Conservation (phyloP, 179 eudicot species). For the Amaranthus tricolor region DNA sequence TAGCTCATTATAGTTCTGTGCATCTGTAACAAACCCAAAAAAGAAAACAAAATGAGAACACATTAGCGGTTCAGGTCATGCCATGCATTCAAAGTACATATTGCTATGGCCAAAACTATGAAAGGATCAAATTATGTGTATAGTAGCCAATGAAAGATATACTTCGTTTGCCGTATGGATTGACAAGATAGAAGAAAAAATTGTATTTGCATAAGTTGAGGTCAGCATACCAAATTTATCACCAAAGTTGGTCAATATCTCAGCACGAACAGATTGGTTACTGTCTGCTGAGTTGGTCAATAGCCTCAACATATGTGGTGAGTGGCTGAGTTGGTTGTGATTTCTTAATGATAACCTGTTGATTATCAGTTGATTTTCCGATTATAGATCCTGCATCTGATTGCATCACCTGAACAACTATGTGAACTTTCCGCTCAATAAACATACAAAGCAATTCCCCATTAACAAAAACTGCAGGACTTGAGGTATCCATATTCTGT, state of each 20-base stretch:
- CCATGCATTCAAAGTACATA: no score
- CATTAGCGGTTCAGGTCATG: no score
- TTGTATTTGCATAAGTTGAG: background rate
- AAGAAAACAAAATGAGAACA: background rate
- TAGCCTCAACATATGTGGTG: slow-evolving; percentile 66
- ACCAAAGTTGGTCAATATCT: slow-evolving; percentile 82
- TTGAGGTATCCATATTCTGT: slow-evolving; percentile 83
- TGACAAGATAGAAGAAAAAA: background rate
- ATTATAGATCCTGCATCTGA: slow-evolving; percentile 53
- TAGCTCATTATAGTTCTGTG: slow-evolving; percentile 57
- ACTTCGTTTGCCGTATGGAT: background rate
- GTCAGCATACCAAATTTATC: slow-evolving; percentile 64
- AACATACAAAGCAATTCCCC: slow-evolving; percentile 59
- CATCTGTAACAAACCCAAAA: slow-evolving; percentile 47
- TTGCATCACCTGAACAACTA: slow-evolving; percentile 69
- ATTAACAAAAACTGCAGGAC: slow-evolving; percentile 78
- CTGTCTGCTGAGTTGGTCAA: slow-evolving; percentile 87
- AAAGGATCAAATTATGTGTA: background rate
- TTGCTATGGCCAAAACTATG: no score
- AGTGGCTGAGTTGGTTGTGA: slow-evolving; percentile 47
- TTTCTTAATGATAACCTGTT: slow-evolving; percentile 67
- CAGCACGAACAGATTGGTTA: slow-evolving; percentile 69
- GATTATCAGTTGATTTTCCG: slow-evolving; percentile 80
- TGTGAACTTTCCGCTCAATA: slow-evolving; percentile 70
- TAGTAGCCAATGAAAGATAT: background rate